Evolutionary conservation across 805 yeast genomes (phyloP).

Genomic region (Huiozyma sinensis): DNA sequence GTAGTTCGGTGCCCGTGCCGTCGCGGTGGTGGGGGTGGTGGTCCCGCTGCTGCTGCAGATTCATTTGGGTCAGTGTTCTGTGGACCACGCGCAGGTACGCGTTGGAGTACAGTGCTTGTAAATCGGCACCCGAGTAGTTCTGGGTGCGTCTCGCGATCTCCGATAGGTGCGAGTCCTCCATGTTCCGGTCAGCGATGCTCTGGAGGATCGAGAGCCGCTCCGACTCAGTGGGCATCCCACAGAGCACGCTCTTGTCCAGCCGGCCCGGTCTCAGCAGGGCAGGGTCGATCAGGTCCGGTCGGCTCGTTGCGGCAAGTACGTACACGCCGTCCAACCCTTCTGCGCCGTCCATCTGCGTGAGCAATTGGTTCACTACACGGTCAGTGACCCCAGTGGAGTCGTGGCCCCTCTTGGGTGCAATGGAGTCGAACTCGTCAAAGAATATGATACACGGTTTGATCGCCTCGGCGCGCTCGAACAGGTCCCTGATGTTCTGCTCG

Average conservation of each 20-base stretch:
- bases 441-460: conserved; percentile 90
- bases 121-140: conserved; percentile 90
- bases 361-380: conserved; percentile 90
- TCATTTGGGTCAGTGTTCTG: conserved; percentile 34
- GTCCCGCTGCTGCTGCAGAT: too few relatives aligned
- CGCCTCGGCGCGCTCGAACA: conserved; percentile 88
- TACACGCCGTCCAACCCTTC: conserved; percentile 96
- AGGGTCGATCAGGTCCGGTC: conserved; percentile 93
- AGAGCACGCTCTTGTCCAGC: conserved; percentile 81
- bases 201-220: conserved; percentile 66
- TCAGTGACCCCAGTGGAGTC: conserved; percentile 98
- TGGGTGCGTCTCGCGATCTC: conserved; percentile 48
- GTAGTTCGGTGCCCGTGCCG: background rate
- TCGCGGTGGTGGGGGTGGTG: too few relatives aligned
- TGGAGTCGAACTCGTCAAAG: conserved; percentile 93
- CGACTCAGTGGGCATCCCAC: conserved; percentile 68
- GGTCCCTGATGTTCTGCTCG: conserved; percentile 86
- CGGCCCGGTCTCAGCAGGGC: conserved; percentile 94
- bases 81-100: conserved; percentile 85
- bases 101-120: conserved; percentile 85
- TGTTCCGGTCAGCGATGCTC: background rate
- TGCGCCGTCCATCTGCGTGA: conserved; percentile 99
- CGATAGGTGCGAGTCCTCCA: conserved; percentile 31
- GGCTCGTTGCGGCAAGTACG: conserved; percentile 88
- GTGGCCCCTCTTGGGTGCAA: conserved; percentile 96